Evolutionary conservation across 2,329 filamentous ascomycete species (phyloP).

Genomic region (Fusarium begoniae): DNA sequence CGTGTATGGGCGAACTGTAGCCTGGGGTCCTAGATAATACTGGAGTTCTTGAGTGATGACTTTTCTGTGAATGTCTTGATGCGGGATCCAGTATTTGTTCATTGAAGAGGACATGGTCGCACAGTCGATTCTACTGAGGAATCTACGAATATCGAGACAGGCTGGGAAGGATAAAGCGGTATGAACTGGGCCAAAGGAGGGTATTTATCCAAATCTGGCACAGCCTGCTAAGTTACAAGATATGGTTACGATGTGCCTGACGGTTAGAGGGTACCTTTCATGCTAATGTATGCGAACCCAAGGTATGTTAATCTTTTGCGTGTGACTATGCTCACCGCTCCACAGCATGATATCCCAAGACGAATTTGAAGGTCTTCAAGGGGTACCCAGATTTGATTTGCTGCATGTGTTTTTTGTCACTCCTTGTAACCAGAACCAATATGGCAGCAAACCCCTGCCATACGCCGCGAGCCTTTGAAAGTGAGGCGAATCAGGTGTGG

Average conservation of each 20-base stretch:
- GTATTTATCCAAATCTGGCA: slow-evolving; percentile 40
- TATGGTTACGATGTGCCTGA: slow-evolving; percentile 37
- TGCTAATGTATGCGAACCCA: slow-evolving; percentile 41
- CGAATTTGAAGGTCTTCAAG: slow-evolving; percentile 34
- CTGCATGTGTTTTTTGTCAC: slow-evolving; percentile 35
- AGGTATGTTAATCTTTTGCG: slow-evolving; percentile 36
- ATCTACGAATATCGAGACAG: slow-evolving; percentile 18
- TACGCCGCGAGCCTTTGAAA: slow-evolving; percentile 38
- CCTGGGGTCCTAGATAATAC: slow-evolving; percentile 66
- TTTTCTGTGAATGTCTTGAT: slow-evolving; percentile 67
- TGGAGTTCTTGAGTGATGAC: slow-evolving; percentile 68
- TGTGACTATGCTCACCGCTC: slow-evolving; percentile 43
- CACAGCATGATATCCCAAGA: slow-evolving; percentile 33
- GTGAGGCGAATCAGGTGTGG: slow-evolving; percentile 44
- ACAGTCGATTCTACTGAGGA: slow-evolving; percentile 20
- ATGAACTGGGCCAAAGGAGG: slow-evolving; percentile 28
- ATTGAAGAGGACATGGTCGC: slow-evolving; percentile 47
- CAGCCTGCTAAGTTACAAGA: slow-evolving; percentile 23
- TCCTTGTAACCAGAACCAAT: slow-evolving; percentile 36
- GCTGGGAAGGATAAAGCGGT: slow-evolving; percentile 15
- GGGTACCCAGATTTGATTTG: slow-evolving; percentile 31
- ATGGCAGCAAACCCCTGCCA: slow-evolving; percentile 40
- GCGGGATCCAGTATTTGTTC: slow-evolving; percentile 70
- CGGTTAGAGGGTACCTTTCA: slow-evolving; percentile 32
- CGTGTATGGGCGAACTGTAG: slow-evolving; percentile 66